Evolutionary conservation across 2,329 filamentous ascomycete species (phyloP).

Genomic region (Microsporum canis): DNA sequence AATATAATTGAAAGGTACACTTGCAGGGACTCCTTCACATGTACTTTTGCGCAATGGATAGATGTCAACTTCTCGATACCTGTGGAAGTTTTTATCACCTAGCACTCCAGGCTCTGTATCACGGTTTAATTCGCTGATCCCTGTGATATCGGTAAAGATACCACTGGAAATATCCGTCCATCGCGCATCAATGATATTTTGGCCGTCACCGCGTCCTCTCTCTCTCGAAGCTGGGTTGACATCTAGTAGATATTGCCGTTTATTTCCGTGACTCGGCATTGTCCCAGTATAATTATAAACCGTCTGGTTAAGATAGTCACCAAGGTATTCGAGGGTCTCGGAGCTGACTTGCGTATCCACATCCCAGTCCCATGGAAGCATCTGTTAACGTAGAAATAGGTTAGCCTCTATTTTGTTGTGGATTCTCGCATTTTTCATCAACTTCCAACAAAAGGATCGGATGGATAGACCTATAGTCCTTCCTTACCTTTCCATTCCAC

Average conservation of each 20-base stretch:
- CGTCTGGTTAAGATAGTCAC: constrained; percentile 57
- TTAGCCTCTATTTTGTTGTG: constrained; percentile 25
- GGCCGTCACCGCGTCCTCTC: constrained; percentile 51
- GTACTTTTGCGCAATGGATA: constrained; percentile 63
- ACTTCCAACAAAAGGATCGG: constrained; percentile 5
- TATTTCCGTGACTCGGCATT: constrained; percentile 30
- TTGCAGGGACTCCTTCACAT: constrained; percentile 62
- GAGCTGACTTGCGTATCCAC: constrained; percentile 68
- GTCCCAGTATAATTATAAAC: constrained; percentile 38
- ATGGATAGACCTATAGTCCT: neutral
- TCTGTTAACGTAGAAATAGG: constrained; percentile 64
- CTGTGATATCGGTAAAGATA: constrained; percentile 75
- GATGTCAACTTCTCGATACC: constrained; percentile 58
- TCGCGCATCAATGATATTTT: constrained; percentile 71
- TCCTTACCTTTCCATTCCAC: constrained; percentile 59
- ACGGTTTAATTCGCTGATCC: constrained; percentile 55
- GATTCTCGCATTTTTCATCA: neutral
- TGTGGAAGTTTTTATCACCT: constrained; percentile 71
- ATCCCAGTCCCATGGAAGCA: constrained; percentile 77
- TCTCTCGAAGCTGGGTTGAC: constrained; percentile 60
- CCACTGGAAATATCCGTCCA: constrained; percentile 70
- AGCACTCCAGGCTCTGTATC: constrained; percentile 51
- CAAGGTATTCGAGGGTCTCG: constrained; percentile 55
- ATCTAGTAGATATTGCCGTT: constrained; percentile 57
- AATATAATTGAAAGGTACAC: constrained; percentile 47